A percentile compares a stretch with the other conserved stretches of the same genome.
phyloP scores from a whole-genome alignment of 2,329 filamentous ascomycete species.

The Curvularia hawaiiensis region DNA sequence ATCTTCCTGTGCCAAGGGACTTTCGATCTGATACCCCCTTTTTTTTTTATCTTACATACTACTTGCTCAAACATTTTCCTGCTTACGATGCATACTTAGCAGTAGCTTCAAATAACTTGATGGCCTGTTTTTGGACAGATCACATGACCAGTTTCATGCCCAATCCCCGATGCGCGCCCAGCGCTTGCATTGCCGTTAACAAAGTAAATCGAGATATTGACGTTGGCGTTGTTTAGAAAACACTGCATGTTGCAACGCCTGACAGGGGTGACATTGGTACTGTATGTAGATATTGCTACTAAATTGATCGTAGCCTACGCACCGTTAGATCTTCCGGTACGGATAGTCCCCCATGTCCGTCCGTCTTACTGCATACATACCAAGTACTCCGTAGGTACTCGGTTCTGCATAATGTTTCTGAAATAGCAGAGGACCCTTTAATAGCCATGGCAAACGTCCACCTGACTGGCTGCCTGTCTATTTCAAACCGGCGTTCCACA shows the following conservation, averaged over 20 bases:
- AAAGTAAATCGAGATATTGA: neutral
- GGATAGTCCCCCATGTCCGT: neutral
- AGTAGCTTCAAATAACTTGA: constrained; percentile 1
- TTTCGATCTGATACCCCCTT: constrained; percentile 42
- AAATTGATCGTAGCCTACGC: constrained; percentile 1
- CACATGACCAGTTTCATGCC: neutral
- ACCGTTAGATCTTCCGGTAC: neutral
- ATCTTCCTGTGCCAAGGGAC: constrained; percentile 20
- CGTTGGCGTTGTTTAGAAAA: neutral
- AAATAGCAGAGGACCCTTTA: neutral
- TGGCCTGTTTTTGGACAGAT: constrained; percentile 2
- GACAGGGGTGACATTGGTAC: neutral
- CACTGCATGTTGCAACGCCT: neutral
- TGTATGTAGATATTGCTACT: neutral
- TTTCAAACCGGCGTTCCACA: neutral
- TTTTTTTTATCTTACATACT: constrained; percentile 17
- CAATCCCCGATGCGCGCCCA: neutral
- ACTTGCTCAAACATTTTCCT: constrained; percentile 17
- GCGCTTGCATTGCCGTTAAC: neutral
- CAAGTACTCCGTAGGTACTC: neutral
- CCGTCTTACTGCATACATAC: constrained; percentile 8
- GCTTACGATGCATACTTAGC: constrained; percentile 10
- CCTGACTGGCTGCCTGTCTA: neutral
- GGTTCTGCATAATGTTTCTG: neutral
- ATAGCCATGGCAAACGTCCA: constrained; percentile 4